Evolutionary conservation across 75 land plant genomes (phyloP), one percentile per base, ranked within the genome.

Genomic region (Cryptomeria japonica): DNA sequence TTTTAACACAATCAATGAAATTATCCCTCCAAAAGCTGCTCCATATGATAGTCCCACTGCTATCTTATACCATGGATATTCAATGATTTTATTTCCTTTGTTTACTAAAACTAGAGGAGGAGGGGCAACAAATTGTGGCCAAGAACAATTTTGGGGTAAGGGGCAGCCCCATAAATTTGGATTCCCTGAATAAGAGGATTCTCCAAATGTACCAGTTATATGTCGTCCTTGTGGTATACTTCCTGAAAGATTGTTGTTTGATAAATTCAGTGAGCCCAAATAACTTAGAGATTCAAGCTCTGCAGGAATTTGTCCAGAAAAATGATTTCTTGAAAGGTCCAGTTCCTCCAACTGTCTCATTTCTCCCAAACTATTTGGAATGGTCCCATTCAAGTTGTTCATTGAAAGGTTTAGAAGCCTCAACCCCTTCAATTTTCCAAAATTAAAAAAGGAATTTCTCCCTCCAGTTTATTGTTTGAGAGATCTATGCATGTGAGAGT

Each of bases 201-300:
- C 68, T 61, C 1, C 68, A 61, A 61, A 61, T 61, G 68, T 61
- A 3, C 25, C 68, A 61, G 68, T 16, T 61, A 18, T 61, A 22
- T 49, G 53, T 49, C 53, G 25, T 16, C 68, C 68, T 61, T 61
- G 68, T 16, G 68, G 68, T 18, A 61, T 61, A 61, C 25, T 61
- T 22, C 92, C 92, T 31, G 82, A 75, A 55, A 91, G 86, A 14
- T 28, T 10, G 87, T 91, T 91, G 79, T 86, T 83, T 3, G 91
- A 90, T 32, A 90, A 73, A 82, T 88, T 87, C 22, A 90, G 46
- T 25, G 70, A 87, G 9, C 32, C 9, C 8, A 78, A 78, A 22
- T 80, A 38, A 9, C 86, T 83, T 16, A 86, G 39, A 55, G 32
- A 84, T 4, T 28, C 85, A 5, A 73, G 84, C 0, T 88, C 36